Evolutionary conservation across 768 basidiomycete species (phyloP), one percentile per base, ranked within the genome.

Genomic region (Pleurotus ostreatus): DNA sequence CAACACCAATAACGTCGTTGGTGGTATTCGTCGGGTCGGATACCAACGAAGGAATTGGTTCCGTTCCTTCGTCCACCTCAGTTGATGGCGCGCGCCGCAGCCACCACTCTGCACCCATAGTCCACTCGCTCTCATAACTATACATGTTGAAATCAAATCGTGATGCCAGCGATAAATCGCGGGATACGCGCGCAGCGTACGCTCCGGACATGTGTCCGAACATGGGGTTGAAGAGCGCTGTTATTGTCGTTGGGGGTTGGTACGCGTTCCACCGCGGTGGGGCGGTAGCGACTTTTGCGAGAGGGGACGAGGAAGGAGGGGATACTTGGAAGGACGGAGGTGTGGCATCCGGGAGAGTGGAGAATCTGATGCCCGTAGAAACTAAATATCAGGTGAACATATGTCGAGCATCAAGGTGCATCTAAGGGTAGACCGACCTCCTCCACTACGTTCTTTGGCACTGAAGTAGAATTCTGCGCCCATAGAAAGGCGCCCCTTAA

Each of bases 91-190:
- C 73, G 20, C 85, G 81, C 18, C 93, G 81, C 66, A 94, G 80
- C 94, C 93, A 97, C 92, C 93, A 97, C 68, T 98, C 95, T 1
- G 90, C 88, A 2, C 96, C 96, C 74, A 98, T 82, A 8, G 92
- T 88, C 88, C 94, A 89, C 68, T 98, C 95, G 69, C 92, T 94
- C 62, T 96, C 93, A 69, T 94, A 98, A 70, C 92, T 94, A 68
- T 98, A 97, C 23, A 95, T 83, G 65, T 98, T 98, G 73, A 98
- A 94, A 67, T 98, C 94, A 66, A 95, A 98, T 18, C 92, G 84
- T 0, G 92, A 89, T 49, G 91, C 91, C 16, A 98, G 68, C 0
- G 92, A 85, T 41, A 98, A 82, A 67, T 96, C 91, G 11, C 81
- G 81, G 4, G 91, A 90, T 7, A 92, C 86, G 52, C 87, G 89